These are phyloP conservation scores for Penicillium angulare DNA, from an alignment of 495 filamentous ascomycete genomes.

Conservation along the genomic window DNA sequence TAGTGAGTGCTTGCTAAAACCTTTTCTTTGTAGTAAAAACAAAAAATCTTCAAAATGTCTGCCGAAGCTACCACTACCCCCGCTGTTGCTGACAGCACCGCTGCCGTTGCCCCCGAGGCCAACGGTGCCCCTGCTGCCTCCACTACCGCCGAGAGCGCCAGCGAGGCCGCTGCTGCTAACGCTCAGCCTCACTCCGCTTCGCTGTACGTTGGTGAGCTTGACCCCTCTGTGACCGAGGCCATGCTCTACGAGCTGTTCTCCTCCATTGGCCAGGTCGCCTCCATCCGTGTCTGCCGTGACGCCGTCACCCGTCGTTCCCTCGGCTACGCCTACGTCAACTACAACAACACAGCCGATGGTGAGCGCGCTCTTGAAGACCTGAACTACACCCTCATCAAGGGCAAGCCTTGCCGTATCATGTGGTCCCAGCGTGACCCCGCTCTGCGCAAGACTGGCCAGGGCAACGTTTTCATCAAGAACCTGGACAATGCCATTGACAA, in stretches of 20 bases:
- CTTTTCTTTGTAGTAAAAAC: slow-evolving; percentile 17
- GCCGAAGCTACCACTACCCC: slow-evolving; percentile 45
- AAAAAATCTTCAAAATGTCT: slow-evolving; percentile 43
- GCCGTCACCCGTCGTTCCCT: slow-evolving; percentile 98
- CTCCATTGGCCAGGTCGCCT: slow-evolving; percentile 97
- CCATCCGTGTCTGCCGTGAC: slow-evolving; percentile 99
- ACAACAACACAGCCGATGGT: slow-evolving; percentile 94
- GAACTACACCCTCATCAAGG: slow-evolving; percentile 99
- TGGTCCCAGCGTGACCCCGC: slow-evolving; percentile 99
- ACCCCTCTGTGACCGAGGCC: slow-evolving; percentile 95
- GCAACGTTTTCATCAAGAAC: slow-evolving; percentile 99
- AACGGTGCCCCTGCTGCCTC: slow-evolving; percentile 30
- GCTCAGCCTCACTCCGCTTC: slow-evolving; percentile 89
- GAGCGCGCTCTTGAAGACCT: slow-evolving; percentile 98
- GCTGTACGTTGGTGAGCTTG: slow-evolving; percentile 98
- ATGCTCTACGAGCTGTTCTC: slow-evolving; percentile 99
- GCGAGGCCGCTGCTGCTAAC: slow-evolving; percentile 59
- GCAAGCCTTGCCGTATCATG: slow-evolving; percentile 99
- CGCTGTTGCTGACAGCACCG: slow-evolving; percentile 37
- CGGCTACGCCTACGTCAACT: slow-evolving; percentile 99
- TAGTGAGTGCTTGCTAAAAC: slow-evolving; percentile 14
- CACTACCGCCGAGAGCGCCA: slow-evolving; percentile 33
- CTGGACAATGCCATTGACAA: slow-evolving; percentile 98
- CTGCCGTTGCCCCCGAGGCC: slow-evolving; percentile 43
- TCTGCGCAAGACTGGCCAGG: slow-evolving; percentile 97